Conservation (phyloP, 73 alveolate genomes). For the Tetrahymena malaccensis region DNA sequence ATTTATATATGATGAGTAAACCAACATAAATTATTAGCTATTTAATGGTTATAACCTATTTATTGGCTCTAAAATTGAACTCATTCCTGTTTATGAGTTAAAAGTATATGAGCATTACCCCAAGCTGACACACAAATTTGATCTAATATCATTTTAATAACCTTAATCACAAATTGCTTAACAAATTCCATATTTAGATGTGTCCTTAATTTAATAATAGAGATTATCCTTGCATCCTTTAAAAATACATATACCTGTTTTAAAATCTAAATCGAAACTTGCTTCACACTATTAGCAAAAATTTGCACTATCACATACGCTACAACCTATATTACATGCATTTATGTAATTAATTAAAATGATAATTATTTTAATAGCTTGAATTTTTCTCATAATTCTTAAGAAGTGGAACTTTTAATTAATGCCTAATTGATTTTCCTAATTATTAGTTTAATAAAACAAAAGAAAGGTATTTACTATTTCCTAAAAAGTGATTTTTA, state of each 20-base stretch:
- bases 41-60: not conserved
- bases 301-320: not conserved
- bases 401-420: too few relatives aligned
- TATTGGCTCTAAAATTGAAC: not conserved
- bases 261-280: too few relatives aligned
- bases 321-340: not conserved
- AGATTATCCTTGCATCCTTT: not conserved
- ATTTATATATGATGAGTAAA: not conserved
- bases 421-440: too few relatives aligned
- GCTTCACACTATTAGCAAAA: not conserved
- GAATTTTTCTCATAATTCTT: too few relatives aligned
- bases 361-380: too few relatives aligned
- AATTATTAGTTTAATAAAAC: too few relatives aligned
- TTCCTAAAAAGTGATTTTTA: too few relatives aligned
- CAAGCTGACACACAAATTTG: not conserved
- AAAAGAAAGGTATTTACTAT: too few relatives aligned
- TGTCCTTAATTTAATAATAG: not conserved
- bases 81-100: not conserved
- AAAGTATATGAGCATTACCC: not conserved
- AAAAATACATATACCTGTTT: not conserved
- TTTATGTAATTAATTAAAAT: too few relatives aligned
- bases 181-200: not conserved
- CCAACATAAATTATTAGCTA: not conserved
- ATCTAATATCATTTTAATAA: not conserved
- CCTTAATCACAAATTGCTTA: not conserved